Conservation (phyloP, 2,329 filamentous ascomycete genomes). For the Fusarium poae region DNA sequence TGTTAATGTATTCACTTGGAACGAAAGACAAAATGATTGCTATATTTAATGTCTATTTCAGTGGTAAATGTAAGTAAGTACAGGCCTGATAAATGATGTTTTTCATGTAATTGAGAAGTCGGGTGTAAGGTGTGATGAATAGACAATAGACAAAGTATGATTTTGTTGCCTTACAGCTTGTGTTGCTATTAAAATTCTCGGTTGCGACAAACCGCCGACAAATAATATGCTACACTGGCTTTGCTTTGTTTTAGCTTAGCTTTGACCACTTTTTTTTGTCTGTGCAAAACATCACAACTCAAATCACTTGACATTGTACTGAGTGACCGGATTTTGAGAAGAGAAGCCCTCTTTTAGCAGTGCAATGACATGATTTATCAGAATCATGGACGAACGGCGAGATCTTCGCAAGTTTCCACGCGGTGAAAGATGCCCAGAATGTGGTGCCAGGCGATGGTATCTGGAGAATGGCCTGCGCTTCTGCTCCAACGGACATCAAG, state of each 20-base stretch:
- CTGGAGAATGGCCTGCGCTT: conserved; percentile 81
- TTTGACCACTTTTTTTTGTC: conserved; percentile 31
- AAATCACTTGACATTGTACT: neutral
- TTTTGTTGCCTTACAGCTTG: neutral
- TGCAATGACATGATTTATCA: conserved; percentile 5
- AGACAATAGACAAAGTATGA: neutral
- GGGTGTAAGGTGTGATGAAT: neutral
- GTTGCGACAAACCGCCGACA: conserved; percentile 7
- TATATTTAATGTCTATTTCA: too few species aligned
- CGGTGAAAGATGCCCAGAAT: conserved; percentile 71
- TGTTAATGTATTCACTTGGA: neutral
- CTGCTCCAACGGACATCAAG: conserved; percentile 83
- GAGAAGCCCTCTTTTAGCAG: neutral
- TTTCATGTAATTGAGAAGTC: neutral
- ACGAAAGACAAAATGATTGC: neutral
- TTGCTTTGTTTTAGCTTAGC: conserved; percentile 1
- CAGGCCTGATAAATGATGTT: accelerated
- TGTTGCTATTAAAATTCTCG: neutral
- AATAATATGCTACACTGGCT: conserved; percentile 8
- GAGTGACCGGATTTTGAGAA: neutral
- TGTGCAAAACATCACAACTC: conserved; percentile 5
- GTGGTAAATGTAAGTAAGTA: neutral
- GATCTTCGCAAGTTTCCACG: conserved; percentile 65
- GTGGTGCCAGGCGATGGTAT: conserved; percentile 79
- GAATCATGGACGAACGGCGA: conserved; percentile 57